These are phyloP conservation scores for Puccinia novopanici DNA, from an alignment of 1,284 basidiomycete genomes.

Conservation along the genomic window DNA sequence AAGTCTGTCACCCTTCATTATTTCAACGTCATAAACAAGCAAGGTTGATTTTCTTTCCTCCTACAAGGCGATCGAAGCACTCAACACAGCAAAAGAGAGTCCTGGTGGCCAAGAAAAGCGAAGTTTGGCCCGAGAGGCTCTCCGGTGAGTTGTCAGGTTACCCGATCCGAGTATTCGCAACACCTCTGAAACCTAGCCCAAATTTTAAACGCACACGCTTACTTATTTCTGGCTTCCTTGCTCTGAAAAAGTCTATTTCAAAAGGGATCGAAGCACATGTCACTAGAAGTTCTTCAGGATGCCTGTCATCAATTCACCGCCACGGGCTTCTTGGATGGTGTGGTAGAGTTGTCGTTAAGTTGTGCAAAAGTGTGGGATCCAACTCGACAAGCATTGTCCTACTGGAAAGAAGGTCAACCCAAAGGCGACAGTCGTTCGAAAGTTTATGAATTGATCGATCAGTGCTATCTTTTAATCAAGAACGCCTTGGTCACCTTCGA, in stretches of 20 bases:
- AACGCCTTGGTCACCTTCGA: slow-evolving; percentile 81
- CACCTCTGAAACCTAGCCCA: slow-evolving; percentile 38
- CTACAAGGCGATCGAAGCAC: slow-evolving; percentile 83
- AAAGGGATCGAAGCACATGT: slow-evolving; percentile 80
- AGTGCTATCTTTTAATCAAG: slow-evolving; percentile 79
- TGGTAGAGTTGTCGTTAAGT: slow-evolving; percentile 79
- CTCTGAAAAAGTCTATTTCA: slow-evolving; percentile 71
- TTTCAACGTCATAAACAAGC: neutral
- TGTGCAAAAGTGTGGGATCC: slow-evolving; percentile 81
- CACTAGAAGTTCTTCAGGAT: slow-evolving; percentile 79
- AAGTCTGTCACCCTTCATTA: slow-evolving; percentile 63
- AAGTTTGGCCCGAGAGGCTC: slow-evolving; percentile 75
- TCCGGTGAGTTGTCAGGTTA: slow-evolving; percentile 64
- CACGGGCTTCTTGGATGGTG: slow-evolving; percentile 74
- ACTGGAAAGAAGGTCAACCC: slow-evolving; percentile 71
- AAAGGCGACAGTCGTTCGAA: slow-evolving; percentile 67
- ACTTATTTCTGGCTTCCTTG: slow-evolving; percentile 5
- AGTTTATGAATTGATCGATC: slow-evolving; percentile 67
- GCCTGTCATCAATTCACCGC: slow-evolving; percentile 82
- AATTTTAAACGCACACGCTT: slow-evolving; percentile 51
- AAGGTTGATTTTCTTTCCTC: neutral
- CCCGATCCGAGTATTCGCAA: slow-evolving; percentile 32
- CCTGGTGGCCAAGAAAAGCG: slow-evolving; percentile 71
- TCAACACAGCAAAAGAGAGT: slow-evolving; percentile 84
- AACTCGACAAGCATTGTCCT: slow-evolving; percentile 74